Evolutionary conservation across 345 rosid genomes (phyloP), one percentile per base, ranked within the genome.

Genomic region (Corchorus capsularis): DNA sequence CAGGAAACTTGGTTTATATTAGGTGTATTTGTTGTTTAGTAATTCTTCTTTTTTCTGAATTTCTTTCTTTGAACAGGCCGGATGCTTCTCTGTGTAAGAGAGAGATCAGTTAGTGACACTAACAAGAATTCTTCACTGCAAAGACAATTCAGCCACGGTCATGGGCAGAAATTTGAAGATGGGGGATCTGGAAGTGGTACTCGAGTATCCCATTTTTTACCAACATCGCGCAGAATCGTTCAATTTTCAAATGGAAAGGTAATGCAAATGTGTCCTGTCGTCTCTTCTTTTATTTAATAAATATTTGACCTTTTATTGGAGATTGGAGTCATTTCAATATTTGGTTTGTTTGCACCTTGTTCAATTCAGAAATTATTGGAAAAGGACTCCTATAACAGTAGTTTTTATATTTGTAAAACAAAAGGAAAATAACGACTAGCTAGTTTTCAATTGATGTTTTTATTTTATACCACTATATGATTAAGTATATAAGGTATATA

Each of bases 201-300:
- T 79, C 92, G 90, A 2, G 83, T 92, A 22, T 92, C 94, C 63
- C 92, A 90, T 82, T 92, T 92, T 72, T 85, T 92, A 45, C 94
- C 92, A 2, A 91, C 94, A 32, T 91, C 96, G 47, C 91, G 94
- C 35, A 90, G 94, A 65, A 91, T 91, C 56, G 94, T 91, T 63
- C 96, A 91, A 68, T 91, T 91, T 79, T 91, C 96, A 20, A 88
- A 91, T 73, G 94, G 88, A 75, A 88, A 86, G 89, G 92, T 88
- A 19, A 27, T 63, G 67, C 67, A 43, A 27, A 7, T 73, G 0
- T 32, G 32, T 16, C 35, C 17, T 35, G 20, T 35, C 2, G 32
- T 0, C 8, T 37, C 37, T 15, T 52, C 5, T 6, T 17, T 35
- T 5, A 27, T 27, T 35, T 7, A 5, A 1, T 34, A 35, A 27